A percentile compares a stretch with the other conserved stretches of the same genome.
Evolutionary conservation across 106 monocot genomes (phyloP).

Genomic region (Allium cepa): DNA sequence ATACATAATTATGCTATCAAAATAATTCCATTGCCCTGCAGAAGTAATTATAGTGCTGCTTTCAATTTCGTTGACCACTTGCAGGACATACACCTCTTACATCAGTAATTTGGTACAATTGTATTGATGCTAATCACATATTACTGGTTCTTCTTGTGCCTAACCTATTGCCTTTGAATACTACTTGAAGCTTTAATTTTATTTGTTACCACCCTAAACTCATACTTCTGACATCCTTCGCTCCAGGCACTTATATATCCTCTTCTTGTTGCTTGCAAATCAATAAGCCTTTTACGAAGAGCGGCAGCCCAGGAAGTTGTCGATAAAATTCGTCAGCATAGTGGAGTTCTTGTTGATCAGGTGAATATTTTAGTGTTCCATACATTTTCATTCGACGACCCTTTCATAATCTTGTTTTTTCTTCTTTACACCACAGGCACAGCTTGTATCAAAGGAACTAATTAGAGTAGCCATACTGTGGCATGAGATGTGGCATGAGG

Average conservation of each 20-base stretch:
- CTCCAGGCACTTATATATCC: constrained; percentile 96
- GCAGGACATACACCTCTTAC: too few relatives aligned
- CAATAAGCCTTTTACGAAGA: constrained; percentile 80
- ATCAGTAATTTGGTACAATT: too few relatives aligned
- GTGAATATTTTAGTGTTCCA: constrained; percentile 13
- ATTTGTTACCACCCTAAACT: too few relatives aligned
- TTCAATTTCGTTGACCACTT: too few relatives aligned
- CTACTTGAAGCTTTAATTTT: too few relatives aligned
- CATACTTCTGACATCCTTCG: too few relatives aligned
- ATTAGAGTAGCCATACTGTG: constrained; percentile 98
- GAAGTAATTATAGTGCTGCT: too few relatives aligned
- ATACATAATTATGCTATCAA: too few relatives aligned
- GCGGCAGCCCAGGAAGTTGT: constrained; percentile 94
- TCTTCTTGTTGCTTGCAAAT: constrained; percentile 96
- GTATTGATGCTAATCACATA: too few relatives aligned
- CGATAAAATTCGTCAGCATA: constrained; percentile 96
- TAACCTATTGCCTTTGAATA: too few relatives aligned
- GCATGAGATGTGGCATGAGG: constrained; percentile 99
- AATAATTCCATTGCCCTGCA: too few relatives aligned
- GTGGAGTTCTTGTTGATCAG: constrained; percentile 94
- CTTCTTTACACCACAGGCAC: constrained; percentile 43
- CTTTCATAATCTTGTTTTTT: constrained; percentile 5
- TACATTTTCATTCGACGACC: neutral
- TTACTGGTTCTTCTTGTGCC: too few relatives aligned
- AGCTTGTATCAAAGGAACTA: constrained; percentile 96